phyloP scores from a whole-genome alignment of 495 filamentous ascomycete species.

The Tuber borchii region DNA sequence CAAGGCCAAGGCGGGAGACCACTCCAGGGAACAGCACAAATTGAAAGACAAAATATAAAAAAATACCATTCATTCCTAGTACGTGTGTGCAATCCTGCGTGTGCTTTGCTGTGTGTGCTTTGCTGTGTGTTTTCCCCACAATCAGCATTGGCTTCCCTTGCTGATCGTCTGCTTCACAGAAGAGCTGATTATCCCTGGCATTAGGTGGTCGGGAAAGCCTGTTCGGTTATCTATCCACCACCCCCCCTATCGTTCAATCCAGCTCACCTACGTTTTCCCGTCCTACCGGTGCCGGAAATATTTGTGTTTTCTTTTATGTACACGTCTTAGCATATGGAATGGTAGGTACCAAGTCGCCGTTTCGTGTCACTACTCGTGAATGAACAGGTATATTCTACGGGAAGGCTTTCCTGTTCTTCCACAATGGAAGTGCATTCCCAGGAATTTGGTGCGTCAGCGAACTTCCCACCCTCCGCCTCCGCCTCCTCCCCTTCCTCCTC shows the following conservation, averaged over 20 bases:
- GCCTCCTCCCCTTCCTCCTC: conserved; percentile 1
- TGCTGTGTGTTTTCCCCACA: conserved; percentile 35
- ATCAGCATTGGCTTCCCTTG: conserved; percentile 26
- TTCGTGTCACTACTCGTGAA: conserved; percentile 7
- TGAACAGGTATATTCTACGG: conserved; percentile 9
- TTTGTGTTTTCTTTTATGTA: conserved; percentile 20
- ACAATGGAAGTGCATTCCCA: conserved; percentile 13
- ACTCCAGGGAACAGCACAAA: conserved; percentile 12
- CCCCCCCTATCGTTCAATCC: conserved; percentile 17
- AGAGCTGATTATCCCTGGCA: conserved; percentile 30
- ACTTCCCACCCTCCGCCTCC: not conserved
- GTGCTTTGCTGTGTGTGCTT: conserved; percentile 15
- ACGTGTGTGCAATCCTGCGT: conserved; percentile 22
- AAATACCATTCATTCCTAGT: conserved; percentile 25
- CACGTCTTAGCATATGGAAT: conserved; percentile 20
- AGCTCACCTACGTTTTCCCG: conserved; percentile 20
- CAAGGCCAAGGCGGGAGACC: conserved; percentile 19
- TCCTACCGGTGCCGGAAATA: conserved; percentile 19
- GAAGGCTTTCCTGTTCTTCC: conserved; percentile 10
- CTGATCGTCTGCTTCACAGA: conserved; percentile 19
- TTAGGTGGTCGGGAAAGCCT: conserved; percentile 18
- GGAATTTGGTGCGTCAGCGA: not conserved
- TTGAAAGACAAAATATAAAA: conserved; percentile 4
- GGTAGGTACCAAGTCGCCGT: conserved; percentile 24
- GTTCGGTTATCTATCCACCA: conserved; percentile 33